Base-by-base conservation (phyloP, 1,284 basidiomycete genomes). In the Cutaneotrichosporon sp. region DNA sequence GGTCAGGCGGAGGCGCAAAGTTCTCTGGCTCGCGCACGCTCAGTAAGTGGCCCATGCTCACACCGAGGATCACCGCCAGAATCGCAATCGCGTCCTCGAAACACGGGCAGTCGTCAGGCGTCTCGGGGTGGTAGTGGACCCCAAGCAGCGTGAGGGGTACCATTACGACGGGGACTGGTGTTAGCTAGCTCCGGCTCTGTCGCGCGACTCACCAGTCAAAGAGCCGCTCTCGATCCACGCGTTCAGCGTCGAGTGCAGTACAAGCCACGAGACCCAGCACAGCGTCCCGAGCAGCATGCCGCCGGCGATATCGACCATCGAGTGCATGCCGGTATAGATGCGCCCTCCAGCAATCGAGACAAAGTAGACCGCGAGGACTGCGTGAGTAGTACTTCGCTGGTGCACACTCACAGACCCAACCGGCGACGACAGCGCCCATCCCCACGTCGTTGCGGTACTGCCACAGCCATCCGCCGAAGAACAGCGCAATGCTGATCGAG, bases 61-160 rank as follows among this genome's bases (percentile, higher is more conserved):
- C 77, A 17, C 94, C 94, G 49, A 88, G 79, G 14, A 89, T 80
- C 40, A 93, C 91, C 12, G 88, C 86, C 20, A 90, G 77, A 63
- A 94, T 88, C 0, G 94, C 92, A 51, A 97, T 94, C 4, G 92
- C 90, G 66, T 98, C 94, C 72, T 97, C 94, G 72, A 97, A 98
- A 75, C 94, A 97, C 1, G 94, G 96, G 66, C 94, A 97, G 67
- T 96, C 90, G 56, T 97, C 92, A 1, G 96, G 85, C 0, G 90
- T 89, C 66, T 92, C 87, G 0, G 93, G 92, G 69, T 97, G 93
- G 59, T 86, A 81, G 68, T 91, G 86, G 5, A 96, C 86, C 40
- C 89, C 76, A 2, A 89, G 76, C 9, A 93, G 77, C 49, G 83
- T 71, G 13, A 86, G 63, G 0, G 85, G 81, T 13, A 90, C 77